Percentiles rank a stretch among this genome's conserved stretches.
These are phyloP conservation scores for Cymodocea nodosa DNA, from an alignment of 116 monocot species.

Conservation along the genomic window DNA sequence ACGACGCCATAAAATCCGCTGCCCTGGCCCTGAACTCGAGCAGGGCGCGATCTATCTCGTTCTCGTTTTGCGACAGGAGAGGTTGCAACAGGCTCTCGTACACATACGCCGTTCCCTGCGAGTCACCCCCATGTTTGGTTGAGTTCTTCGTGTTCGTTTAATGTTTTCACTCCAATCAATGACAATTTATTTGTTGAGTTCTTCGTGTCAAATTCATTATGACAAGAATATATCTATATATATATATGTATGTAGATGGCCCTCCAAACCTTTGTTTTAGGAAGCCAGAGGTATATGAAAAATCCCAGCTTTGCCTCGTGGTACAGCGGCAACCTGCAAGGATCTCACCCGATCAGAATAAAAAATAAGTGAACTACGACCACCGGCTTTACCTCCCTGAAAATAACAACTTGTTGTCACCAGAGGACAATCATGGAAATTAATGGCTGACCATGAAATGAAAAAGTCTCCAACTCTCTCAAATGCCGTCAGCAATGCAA, in stretches of 20 bases:
- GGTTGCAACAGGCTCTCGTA: constrained; percentile 48
- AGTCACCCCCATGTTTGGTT: neutral
- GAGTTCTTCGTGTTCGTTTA: neutral
- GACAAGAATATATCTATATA: no score
- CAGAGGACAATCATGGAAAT: neutral
- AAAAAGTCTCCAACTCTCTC: constrained; percentile 58
- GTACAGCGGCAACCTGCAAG: constrained; percentile 53
- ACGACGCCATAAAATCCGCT: constrained; percentile 29
- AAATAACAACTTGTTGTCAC: neutral
- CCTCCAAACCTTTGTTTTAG: constrained; percentile 43
- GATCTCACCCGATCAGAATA: neutral
- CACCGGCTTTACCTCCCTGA: no score
- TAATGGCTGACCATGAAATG: constrained; percentile 44
- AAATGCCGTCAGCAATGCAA: constrained; percentile 46
- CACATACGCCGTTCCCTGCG: constrained; percentile 51
- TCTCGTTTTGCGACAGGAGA: constrained; percentile 46
- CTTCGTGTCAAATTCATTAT: no score
- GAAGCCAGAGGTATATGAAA: constrained; percentile 57
- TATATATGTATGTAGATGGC: neutral
- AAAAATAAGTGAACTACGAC: neutral
- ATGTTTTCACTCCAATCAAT: neutral
- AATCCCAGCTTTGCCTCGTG: constrained; percentile 51
- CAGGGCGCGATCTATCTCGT: constrained; percentile 47
- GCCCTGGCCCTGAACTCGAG: constrained; percentile 54
- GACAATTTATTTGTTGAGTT: neutral